A percentile compares a stretch with the other conserved stretches of the same genome.
Conservation (phyloP, 495 filamentous ascomycete genomes). For the Durotheca rogersii region DNA sequence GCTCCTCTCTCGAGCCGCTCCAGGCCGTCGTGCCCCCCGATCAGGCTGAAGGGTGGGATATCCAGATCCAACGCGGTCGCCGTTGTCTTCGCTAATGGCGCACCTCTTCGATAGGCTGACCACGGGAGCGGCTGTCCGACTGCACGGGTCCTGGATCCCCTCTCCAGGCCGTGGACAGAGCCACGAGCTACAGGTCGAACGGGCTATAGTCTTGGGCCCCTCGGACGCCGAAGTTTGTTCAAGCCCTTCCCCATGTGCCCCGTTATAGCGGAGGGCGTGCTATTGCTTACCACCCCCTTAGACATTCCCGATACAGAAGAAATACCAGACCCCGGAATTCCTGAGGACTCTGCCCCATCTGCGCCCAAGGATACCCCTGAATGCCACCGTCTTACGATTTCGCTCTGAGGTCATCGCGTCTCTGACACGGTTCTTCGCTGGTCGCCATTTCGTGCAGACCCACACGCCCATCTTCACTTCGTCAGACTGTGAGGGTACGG, state of each 20-base stretch:
- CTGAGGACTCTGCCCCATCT: slow-evolving; percentile 88
- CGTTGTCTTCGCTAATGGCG: slow-evolving; percentile 19
- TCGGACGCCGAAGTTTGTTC: slow-evolving; percentile 73
- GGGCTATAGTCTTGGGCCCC: slow-evolving; percentile 68
- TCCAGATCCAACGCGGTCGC: slow-evolving; percentile 29
- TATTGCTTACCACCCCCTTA: slow-evolving; percentile 41
- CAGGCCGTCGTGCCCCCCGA: slow-evolving; percentile 79
- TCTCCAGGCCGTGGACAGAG: slow-evolving; percentile 71
- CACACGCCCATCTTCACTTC: slow-evolving; percentile 94
- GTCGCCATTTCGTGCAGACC: slow-evolving; percentile 74
- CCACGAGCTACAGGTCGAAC: slow-evolving; percentile 74
- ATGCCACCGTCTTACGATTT: slow-evolving; percentile 76
- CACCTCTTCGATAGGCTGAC: slow-evolving; percentile 65
- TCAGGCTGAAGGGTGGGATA: slow-evolving; percentile 72
- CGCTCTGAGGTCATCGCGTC: slow-evolving; percentile 77
- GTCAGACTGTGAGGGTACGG: slow-evolving; percentile 95
- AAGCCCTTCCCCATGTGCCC: slow-evolving; percentile 1
- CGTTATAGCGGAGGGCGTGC: slow-evolving; percentile 19
- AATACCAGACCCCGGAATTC: slow-evolving; percentile 87
- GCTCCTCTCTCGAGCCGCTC: slow-evolving; percentile 73
- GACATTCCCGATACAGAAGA: slow-evolving; percentile 91
- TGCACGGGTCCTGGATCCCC: slow-evolving; percentile 76
- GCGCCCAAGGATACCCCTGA: slow-evolving; percentile 77
- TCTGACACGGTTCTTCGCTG: slow-evolving; percentile 69
- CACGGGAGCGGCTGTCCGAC: slow-evolving; percentile 74